Conservation (phyloP, 768 basidiomycete genomes). For the Amanita rubescens region DNA sequence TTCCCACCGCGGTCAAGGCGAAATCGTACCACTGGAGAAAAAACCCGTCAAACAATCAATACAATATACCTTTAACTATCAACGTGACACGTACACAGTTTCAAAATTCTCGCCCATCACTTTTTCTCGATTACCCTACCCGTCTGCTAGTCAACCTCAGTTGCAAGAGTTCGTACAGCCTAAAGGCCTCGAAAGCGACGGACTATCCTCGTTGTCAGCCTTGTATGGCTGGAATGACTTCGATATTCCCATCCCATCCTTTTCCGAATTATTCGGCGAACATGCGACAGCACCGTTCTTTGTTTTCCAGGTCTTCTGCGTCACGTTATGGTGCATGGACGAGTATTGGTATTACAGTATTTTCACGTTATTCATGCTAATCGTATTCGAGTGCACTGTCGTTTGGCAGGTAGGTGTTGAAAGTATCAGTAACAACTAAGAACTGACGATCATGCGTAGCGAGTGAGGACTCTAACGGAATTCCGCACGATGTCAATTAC, state of each 20-base stretch:
- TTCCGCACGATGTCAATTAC: conserved; percentile 95
- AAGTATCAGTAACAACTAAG: background rate
- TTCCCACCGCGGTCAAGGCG: conserved; percentile 79
- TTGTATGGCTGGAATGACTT: conserved; percentile 94
- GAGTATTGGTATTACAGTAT: conserved; percentile 99
- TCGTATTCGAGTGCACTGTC: conserved; percentile 98
- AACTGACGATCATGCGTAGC: conserved; percentile 35
- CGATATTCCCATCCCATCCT: conserved; percentile 94
- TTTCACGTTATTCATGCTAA: conserved; percentile 97
- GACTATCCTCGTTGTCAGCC: conserved; percentile 43
- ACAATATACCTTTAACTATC: conserved; percentile 87
- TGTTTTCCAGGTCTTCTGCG: conserved; percentile 98
- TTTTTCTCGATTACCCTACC: conserved; percentile 85
- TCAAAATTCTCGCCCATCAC: conserved; percentile 45
- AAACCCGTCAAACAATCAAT: conserved; percentile 45
- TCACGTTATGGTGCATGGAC: conserved; percentile 94
- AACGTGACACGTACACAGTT: conserved; percentile 86
- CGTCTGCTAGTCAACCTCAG: conserved; percentile 63
- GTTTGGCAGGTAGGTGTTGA: conserved; percentile 81
- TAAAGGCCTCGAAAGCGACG: conserved; percentile 41
- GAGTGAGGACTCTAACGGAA: conserved; percentile 88
- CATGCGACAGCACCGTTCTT: conserved; percentile 99
- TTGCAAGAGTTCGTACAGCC: conserved; percentile 59
- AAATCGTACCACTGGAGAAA: conserved; percentile 75
- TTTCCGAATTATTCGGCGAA: conserved; percentile 85